Conservation (phyloP, 345 rosid species). For the Eucalyptus pumila region DNA sequence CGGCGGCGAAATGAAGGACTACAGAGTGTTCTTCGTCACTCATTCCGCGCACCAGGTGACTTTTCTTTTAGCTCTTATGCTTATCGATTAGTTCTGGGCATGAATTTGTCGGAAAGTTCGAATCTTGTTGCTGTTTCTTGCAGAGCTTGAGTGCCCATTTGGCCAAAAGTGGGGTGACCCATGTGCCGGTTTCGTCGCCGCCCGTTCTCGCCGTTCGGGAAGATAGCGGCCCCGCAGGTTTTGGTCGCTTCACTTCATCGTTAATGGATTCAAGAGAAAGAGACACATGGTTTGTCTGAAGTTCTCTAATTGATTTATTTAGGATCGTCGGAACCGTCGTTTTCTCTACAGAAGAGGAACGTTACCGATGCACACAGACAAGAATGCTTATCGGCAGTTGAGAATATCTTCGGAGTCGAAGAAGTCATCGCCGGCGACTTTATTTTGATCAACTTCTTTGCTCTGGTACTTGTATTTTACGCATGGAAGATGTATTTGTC, state of each 20-base stretch:
- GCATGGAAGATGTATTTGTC: background rate
- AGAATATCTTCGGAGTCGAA: slow-evolving; percentile 38
- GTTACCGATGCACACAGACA: slow-evolving; percentile 40
- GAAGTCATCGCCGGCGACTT: slow-evolving; percentile 47
- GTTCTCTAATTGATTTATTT: background rate
- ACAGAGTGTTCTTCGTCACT: slow-evolving; percentile 51
- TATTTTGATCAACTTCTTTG: slow-evolving; percentile 74
- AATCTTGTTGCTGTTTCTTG: background rate
- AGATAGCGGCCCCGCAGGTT: slow-evolving; percentile 14
- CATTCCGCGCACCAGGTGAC: slow-evolving; percentile 73
- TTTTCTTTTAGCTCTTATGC: background rate
- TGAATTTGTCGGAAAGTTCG: background rate
- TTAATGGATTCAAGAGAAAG: too few species aligned
- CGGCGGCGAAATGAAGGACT: slow-evolving; percentile 34
- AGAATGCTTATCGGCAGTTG: slow-evolving; percentile 46
- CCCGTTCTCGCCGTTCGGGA: slow-evolving; percentile 42
- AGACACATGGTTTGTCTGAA: background rate
- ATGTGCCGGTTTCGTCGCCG: slow-evolving; percentile 44
- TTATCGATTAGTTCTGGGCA: background rate
- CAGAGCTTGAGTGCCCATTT: slow-evolving; percentile 51
- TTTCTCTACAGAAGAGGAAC: slow-evolving; percentile 21
- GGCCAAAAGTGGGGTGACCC: slow-evolving; percentile 23
- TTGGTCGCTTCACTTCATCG: background rate
- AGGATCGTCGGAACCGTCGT: slow-evolving; percentile 15
- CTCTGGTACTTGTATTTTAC: slow-evolving; percentile 39